A percentile compares a stretch with the other conserved stretches of the same genome.
phyloP scores from a whole-genome alignment of 2,329 filamentous ascomycete species.

The Ophiocordyceps camponoti-leonardi region DNA sequence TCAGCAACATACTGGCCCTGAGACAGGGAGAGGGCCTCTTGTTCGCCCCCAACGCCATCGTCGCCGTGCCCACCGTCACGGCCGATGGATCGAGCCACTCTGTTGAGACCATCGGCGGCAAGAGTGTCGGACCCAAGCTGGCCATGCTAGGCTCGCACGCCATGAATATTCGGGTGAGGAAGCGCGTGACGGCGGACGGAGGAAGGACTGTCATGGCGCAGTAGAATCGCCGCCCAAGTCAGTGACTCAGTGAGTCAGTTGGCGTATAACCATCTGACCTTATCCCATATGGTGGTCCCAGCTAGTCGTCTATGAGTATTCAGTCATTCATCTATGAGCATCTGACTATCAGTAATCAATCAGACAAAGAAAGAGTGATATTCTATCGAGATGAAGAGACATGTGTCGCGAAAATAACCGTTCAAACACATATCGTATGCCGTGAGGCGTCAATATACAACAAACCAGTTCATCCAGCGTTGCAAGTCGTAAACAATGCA shows the following conservation, averaged over 20 bases:
- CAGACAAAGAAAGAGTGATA: too few relatives aligned
- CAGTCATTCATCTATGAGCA: too few relatives aligned
- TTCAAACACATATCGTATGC: too few relatives aligned
- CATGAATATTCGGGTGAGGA: slow-evolving; percentile 21
- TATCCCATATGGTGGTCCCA: too few relatives aligned
- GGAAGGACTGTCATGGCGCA: slow-evolving; percentile 26
- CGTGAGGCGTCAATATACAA: not conserved
- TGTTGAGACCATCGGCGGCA: not conserved
- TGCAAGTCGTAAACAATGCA: too few relatives aligned
- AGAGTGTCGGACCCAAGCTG: not conserved
- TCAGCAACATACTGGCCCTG: slow-evolving; percentile 23
- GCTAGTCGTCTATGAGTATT: too few relatives aligned
- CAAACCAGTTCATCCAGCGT: too few relatives aligned
- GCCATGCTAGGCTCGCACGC: slow-evolving; percentile 13
- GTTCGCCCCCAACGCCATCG: slow-evolving; percentile 26
- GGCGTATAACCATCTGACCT: too few relatives aligned
- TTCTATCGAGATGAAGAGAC: too few relatives aligned
- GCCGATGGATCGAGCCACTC: not conserved
- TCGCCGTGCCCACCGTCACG: slow-evolving; percentile 6
- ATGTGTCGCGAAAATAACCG: too few relatives aligned
- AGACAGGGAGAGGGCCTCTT: slow-evolving; percentile 27
- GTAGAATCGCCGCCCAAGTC: not conserved
- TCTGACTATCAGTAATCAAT: too few relatives aligned
- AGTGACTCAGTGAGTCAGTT: too few relatives aligned
- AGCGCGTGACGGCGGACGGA: slow-evolving; percentile 25